These are phyloP conservation scores for Acanthamoeba pearcei DNA, from an alignment of 208 protist species.

Conservation along the genomic window DNA sequence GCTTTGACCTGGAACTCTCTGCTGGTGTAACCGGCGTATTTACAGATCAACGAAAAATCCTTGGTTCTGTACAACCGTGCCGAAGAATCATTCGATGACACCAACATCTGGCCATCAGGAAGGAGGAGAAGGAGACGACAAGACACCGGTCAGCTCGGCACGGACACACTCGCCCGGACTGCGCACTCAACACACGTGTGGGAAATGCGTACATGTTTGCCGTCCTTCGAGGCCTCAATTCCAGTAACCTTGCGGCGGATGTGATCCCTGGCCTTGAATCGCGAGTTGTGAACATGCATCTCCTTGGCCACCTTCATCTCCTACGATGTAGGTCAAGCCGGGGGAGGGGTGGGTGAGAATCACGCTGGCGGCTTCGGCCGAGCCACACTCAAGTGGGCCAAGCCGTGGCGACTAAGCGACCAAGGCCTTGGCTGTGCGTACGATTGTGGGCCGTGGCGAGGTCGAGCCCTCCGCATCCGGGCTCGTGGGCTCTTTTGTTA, in stretches of 20 bases:
- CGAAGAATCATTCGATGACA: conserved; percentile 87
- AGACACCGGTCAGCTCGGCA: not conserved
- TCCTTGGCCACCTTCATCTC: conserved; percentile 52
- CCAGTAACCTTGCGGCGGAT: conserved; percentile 77
- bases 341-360: too few species aligned
- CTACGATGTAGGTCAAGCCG: not conserved
- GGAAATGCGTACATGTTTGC: conserved; percentile 40
- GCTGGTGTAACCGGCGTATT: conserved; percentile 77
- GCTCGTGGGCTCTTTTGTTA: conserved; percentile 54
- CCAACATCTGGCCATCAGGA: conserved; percentile 77
- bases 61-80: conserved; percentile 85
- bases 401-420: not conserved
- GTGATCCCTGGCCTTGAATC: conserved; percentile 32
- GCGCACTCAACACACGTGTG: not conserved
- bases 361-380: too few species aligned
- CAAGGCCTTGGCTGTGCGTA: not conserved
- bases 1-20: conserved; percentile 63
- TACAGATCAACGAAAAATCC: conserved; percentile 82
- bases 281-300: conserved; percentile 35
- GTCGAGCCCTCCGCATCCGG: not conserved
- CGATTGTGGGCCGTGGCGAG: not conserved
- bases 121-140: not conserved
- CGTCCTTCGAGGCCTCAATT: conserved; percentile 73
- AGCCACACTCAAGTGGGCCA: not conserved
- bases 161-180: too few species aligned